Conservation (phyloP, 345 rosid species). For the Jatropha curcas region DNA sequence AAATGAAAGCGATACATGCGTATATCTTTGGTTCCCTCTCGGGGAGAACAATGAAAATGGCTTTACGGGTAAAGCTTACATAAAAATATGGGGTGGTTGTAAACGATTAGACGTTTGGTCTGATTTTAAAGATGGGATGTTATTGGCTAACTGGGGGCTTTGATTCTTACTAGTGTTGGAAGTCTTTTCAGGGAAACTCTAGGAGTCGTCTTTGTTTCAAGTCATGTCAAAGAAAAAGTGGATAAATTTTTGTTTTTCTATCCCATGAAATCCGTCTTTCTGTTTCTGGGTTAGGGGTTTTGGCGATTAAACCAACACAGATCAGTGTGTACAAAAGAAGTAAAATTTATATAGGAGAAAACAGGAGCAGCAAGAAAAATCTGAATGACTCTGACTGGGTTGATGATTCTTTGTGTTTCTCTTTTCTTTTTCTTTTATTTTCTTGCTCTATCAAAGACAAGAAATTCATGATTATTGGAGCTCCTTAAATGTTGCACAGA, state of each 20-base stretch:
- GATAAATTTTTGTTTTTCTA: not conserved
- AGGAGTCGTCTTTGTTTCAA: conserved; percentile 9
- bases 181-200: conserved; percentile 39
- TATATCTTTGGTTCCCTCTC: not conserved
- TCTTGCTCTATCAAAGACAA: conserved; percentile 17
- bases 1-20: conserved; percentile 18
- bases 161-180: conserved; percentile 24
- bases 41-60: not conserved
- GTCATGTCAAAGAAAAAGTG: conserved; percentile 41
- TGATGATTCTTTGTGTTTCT: not conserved
- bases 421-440: conserved; percentile 1
- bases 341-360: not conserved
- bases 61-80: not conserved
- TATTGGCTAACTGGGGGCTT: conserved; percentile 9
- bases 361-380: not conserved
- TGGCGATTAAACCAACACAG: conserved; percentile 19
- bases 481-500: conserved; percentile 26
- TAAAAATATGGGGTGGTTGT: not conserved
- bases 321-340: conserved; percentile 17
- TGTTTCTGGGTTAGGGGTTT: conserved; percentile 21
- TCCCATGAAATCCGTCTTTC: conserved; percentile 16
- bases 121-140: not conserved
- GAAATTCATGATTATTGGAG: conserved; percentile 21
- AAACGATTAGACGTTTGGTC: not conserved
- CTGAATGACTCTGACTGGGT: not conserved